Conservation (phyloP, 2,329 filamentous ascomycete genomes). For the Remersonia thermophila region DNA sequence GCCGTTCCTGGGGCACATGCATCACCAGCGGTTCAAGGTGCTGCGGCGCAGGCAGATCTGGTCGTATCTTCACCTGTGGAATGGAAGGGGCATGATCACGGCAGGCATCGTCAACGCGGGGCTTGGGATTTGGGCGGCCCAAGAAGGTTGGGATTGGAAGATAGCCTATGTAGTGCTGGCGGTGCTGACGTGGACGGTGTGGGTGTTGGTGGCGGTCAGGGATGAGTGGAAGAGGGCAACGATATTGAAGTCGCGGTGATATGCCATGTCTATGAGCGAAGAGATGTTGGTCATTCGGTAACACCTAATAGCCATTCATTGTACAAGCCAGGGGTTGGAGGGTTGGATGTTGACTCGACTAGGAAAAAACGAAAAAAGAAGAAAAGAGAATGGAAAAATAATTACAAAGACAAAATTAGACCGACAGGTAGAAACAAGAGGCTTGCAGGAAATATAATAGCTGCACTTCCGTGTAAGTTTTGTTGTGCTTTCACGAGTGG, state of each 20-base stretch:
- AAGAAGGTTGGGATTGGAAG: slow-evolving; percentile 8
- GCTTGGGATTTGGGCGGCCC: slow-evolving; percentile 24
- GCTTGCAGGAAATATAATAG: too few relatives aligned
- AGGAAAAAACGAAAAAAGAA: not conserved
- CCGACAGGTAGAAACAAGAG: too few relatives aligned
- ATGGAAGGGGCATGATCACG: slow-evolving; percentile 28
- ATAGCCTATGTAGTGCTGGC: slow-evolving; percentile 10
- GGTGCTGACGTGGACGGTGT: slow-evolving; percentile 11
- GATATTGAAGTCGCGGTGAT: too few relatives aligned
- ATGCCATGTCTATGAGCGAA: too few relatives aligned
- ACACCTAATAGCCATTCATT: too few relatives aligned
- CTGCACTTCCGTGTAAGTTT: too few relatives aligned
- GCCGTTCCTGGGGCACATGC: slow-evolving; percentile 29
- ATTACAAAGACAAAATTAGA: not conserved
- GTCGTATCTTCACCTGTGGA: slow-evolving; percentile 33
- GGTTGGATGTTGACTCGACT: not conserved
- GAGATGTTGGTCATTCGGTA: not conserved
- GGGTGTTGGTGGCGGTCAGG: slow-evolving; percentile 10
- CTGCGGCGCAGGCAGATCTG: slow-evolving; percentile 26
- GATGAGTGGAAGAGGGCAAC: slow-evolving; percentile 5
- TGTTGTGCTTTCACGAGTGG: too few relatives aligned
- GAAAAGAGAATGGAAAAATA: not conserved
- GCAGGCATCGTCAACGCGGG: slow-evolving; percentile 35
- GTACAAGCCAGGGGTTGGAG: too few relatives aligned
- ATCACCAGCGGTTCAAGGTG: slow-evolving; percentile 32